Conservation (phyloP, 257 asterid genomes). For the Ocimum tenuiflorum region DNA sequence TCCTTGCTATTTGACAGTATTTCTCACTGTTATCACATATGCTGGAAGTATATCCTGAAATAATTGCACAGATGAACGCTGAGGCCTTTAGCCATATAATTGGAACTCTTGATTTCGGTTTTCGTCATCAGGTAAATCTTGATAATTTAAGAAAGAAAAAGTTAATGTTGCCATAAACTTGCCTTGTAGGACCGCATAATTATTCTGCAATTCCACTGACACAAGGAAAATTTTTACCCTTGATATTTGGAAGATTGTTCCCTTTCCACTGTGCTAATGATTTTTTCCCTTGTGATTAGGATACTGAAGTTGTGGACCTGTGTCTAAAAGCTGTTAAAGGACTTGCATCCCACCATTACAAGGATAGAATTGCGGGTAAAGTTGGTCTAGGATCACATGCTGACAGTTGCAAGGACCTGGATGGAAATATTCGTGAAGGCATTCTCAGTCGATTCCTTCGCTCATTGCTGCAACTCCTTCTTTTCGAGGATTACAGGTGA, state of each 20-base stretch:
- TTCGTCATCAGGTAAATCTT: slow-evolving; percentile 67
- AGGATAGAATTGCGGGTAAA: slow-evolving; percentile 63
- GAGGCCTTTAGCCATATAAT: slow-evolving; percentile 68
- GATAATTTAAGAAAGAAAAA: neutral
- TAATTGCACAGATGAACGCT: slow-evolving; percentile 48
- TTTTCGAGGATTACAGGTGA: slow-evolving; percentile 88
- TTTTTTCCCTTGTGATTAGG: slow-evolving; percentile 40
- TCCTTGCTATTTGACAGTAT: slow-evolving; percentile 48
- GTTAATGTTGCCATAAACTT: neutral
- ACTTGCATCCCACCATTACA: slow-evolving; percentile 87
- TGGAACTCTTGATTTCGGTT: slow-evolving; percentile 80
- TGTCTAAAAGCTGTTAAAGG: slow-evolving; percentile 76
- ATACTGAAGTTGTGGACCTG: slow-evolving; percentile 64
- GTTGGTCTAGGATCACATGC: slow-evolving; percentile 83
- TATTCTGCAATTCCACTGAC: slow-evolving; percentile 5
- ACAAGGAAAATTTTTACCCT: neutral
- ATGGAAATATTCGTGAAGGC: slow-evolving; percentile 74
- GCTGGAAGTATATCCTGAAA: slow-evolving; percentile 96
- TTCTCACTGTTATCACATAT: slow-evolving; percentile 79
- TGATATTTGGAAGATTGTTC: neutral
- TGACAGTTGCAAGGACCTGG: slow-evolving; percentile 48
- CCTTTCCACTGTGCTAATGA: slow-evolving; percentile 7
- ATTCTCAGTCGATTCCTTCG: slow-evolving; percentile 70
- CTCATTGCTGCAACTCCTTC: slow-evolving; percentile 68
- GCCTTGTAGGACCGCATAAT: neutral